Base-by-base conservation (phyloP, 495 filamentous ascomycete species). In the Aspergillus nidulans region DNA sequence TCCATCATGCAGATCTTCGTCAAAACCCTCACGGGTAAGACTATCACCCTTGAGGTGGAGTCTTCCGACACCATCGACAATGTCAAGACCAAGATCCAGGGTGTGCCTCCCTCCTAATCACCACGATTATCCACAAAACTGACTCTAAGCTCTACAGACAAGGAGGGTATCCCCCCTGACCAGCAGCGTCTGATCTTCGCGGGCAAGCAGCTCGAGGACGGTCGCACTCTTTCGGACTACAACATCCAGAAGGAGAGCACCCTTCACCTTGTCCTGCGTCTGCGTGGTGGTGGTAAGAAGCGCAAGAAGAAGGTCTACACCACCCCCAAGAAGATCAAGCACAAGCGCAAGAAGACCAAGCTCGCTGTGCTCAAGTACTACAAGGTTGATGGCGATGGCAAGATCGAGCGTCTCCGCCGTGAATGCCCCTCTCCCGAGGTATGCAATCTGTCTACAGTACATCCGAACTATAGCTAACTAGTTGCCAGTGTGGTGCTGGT, bases 261-360 rank as follows among this genome's bases (percentile, higher is more conserved):
- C 70, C 91, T 99, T 59, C 94, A 99, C 80, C 82, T 97, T 61
- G 95, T 99, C 63, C 87, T 99, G 60, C 91, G 95, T 72, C 91
- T 99, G 56, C 95, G 94, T 84, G 94, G 94, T 77, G 82, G 80
- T 69, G 90, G 77, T 69, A 98, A 98, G 90, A 98, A 98, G 90
- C 81, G 94, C 66, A 98, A 98, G 89, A 98, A 98, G 92, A 98
- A 98, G 91, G 94, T 98, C 55, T 98, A 98, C 85, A 97, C 89
- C 69, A 98, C 95, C 65, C 94, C 94, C 71, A 98, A 98, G 92
- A 98, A 98, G 89, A 98, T 98, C 88, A 98, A 98, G 92, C 94
- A 98, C 82, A 98, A 97, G 89, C 86, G 91, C 81, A 97, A 97
- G 88, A 90, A 89, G 91, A 96, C 88, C 83, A 98, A 98, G 86